Percentiles rank a stretch among this genome's conserved stretches.
phyloP scores from a whole-genome alignment of 73 alveolate genomes.

The Effrenium voratum region DNA sequence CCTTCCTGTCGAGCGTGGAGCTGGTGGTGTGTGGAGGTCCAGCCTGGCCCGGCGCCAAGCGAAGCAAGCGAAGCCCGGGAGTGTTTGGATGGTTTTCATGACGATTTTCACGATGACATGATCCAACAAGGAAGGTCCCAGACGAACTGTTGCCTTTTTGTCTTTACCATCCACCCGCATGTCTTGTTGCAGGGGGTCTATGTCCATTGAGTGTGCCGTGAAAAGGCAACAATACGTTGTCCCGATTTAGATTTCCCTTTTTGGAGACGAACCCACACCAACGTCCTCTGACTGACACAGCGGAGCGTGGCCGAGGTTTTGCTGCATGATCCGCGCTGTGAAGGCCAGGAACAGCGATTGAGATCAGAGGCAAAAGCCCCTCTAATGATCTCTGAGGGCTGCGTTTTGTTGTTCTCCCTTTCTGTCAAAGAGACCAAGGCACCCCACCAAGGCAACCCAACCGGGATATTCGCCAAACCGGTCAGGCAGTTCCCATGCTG shows the following conservation, averaged over 20 bases:
- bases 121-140: too few species aligned
- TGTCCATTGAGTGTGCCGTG: too few species aligned
- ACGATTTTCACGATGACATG: not conserved
- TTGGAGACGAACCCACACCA: too few species aligned
- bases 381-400: not conserved
- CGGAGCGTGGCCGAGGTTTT: conserved; percentile 4
- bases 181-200: too few species aligned
- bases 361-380: too few species aligned
- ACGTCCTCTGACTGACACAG: not conserved
- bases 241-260: too few species aligned
- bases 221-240: too few species aligned
- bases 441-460: too few species aligned
- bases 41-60: conserved; percentile 16
- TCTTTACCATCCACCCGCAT: too few species aligned
- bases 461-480: too few species aligned
- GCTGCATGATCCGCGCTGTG: conserved; percentile 83
- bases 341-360: conserved; percentile 22
- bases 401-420: not conserved
- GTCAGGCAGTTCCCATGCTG: conserved; percentile 73
- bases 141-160: too few species aligned
- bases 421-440: too few species aligned
- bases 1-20: conserved; percentile 51
- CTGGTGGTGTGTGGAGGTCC: conserved; percentile 86
- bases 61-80: not conserved
- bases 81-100: not conserved